Percentiles rank a stretch among this genome's conserved stretches.
These are phyloP conservation scores for Citrus hindsii DNA, from an alignment of 345 rosid species.

Conservation along the genomic window DNA sequence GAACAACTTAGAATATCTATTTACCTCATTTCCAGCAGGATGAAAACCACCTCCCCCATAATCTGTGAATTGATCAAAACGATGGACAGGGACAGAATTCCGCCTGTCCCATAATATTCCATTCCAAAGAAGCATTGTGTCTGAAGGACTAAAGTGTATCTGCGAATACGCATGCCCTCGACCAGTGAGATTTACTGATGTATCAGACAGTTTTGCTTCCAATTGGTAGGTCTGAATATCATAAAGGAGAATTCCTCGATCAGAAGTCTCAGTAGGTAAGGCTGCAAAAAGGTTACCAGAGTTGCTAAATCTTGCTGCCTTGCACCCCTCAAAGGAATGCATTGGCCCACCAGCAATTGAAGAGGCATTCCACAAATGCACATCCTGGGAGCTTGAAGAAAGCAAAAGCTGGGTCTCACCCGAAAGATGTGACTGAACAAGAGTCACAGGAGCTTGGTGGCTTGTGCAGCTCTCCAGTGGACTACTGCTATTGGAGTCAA, in stretches of 20 bases:
- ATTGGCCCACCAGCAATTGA: conserved; percentile 60
- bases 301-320: conserved; percentile 88
- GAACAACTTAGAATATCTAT: background rate
- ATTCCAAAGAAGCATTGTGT: conserved; percentile 84
- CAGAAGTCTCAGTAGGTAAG: conserved; percentile 47
- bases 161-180: conserved; percentile 74
- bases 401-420: conserved; percentile 69
- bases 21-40: conserved; percentile 98
- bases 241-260: conserved; percentile 77
- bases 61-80: conserved; percentile 90
- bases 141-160: conserved; percentile 86
- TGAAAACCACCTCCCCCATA: conserved; percentile 98
- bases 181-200: conserved; percentile 48
- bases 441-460: conserved; percentile 75
- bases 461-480: conserved; percentile 67
- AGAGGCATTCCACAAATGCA: conserved; percentile 85
- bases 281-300: conserved; percentile 76
- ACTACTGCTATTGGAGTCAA: conserved; percentile 64
- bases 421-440: conserved; percentile 63
- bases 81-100: conserved; percentile 47
- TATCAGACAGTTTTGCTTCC: conserved; percentile 57
- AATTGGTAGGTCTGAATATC: conserved; percentile 70
- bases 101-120: conserved; percentile 89
- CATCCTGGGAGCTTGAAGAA: conserved; percentile 84
- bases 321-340: conserved; percentile 79